Conservation (phyloP, 371 early-diverging fungal genomes). For the Choanephora cucurbitarum region DNA sequence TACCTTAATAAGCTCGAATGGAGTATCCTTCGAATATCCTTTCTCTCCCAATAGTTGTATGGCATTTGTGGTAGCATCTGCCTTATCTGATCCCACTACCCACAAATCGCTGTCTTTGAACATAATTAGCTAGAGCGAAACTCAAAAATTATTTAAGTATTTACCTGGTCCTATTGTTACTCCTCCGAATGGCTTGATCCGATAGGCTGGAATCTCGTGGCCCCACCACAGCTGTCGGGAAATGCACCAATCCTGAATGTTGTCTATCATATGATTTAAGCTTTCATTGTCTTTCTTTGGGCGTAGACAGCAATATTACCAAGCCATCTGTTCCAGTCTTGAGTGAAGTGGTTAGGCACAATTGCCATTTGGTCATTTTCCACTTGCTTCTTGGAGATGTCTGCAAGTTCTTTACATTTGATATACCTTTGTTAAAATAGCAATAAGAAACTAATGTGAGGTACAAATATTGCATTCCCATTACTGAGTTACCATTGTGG, state of each 20-base stretch:
- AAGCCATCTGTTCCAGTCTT: constrained; percentile 96
- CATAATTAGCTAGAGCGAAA: constrained; percentile 1
- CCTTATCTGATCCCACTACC: constrained; percentile 69
- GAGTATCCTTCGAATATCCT: constrained; percentile 28
- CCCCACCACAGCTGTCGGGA: constrained; percentile 99
- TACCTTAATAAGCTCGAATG: constrained; percentile 41
- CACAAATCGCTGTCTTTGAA: constrained; percentile 51
- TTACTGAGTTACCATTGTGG: constrained; percentile 93
- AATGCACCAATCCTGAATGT: constrained; percentile 98
- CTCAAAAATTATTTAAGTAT: constrained; percentile 4
- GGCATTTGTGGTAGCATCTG: constrained; percentile 63
- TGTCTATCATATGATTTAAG: constrained; percentile 48
- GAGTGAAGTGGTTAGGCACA: constrained; percentile 77
- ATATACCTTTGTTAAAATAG: constrained; percentile 68
- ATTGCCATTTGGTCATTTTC: constrained; percentile 73
- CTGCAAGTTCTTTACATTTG: constrained; percentile 83
- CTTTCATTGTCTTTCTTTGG: not conserved
- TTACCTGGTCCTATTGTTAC: constrained; percentile 14
- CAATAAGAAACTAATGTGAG: not conserved
- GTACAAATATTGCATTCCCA: constrained; percentile 37
- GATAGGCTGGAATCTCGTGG: constrained; percentile 98
- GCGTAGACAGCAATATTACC: constrained; percentile 48
- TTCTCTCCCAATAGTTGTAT: constrained; percentile 26
- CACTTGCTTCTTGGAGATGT: constrained; percentile 71
- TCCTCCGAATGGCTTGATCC: constrained; percentile 54